Base-by-base conservation (phyloP, 2,329 filamentous ascomycete species). In the Hymenoscyphus salicellus region DNA sequence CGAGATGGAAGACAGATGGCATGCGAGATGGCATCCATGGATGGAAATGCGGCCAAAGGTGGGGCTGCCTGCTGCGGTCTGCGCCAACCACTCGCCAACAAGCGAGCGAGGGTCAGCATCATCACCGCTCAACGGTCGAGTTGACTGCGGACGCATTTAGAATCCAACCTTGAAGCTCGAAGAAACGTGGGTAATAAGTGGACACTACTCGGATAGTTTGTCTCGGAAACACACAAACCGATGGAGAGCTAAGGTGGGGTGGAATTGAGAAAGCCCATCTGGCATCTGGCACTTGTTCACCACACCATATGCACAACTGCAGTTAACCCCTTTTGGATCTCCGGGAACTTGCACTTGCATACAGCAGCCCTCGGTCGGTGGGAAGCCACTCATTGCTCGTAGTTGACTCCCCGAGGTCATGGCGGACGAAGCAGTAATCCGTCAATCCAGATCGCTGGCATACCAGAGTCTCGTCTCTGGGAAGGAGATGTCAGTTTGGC, bases 61-160 rank as follows among this genome's bases (percentile, higher is more conserved):
- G 36, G 58, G 38, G 23, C 23, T 30, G 14, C 36, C 36, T 46
- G 58, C 20, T 38, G 30, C 20, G 33, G 33, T 28, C 36, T 49
- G 58, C 38, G 58, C 38, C 46, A 16, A 49, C 43, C 11, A 20
- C 33, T 59, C 33, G 52, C 36, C 55, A 46, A 62, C 52, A 62
- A 62, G 52, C 61, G 61, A 62, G 46, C 46, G 23, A 23, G n/a
- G 32, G 59, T 55, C 28, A 61, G 59, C 59, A 61, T 11, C 26
- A 62, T 28, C 55, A 49, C 32, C 33, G 57, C 23, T 38, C 23
- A 59, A 55, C 14, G 52, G 52, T 30, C 52, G 30, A 59, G 38
- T 23, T 41, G 33, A 59, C n/a, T 26, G 38, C 26, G 46, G 58
- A 49, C 61, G 28, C 36, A 62, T 46, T 58, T 62, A 58, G 55